Base-by-base conservation (phyloP, 345 rosid species). In the Tarenaya hassleriana region DNA sequence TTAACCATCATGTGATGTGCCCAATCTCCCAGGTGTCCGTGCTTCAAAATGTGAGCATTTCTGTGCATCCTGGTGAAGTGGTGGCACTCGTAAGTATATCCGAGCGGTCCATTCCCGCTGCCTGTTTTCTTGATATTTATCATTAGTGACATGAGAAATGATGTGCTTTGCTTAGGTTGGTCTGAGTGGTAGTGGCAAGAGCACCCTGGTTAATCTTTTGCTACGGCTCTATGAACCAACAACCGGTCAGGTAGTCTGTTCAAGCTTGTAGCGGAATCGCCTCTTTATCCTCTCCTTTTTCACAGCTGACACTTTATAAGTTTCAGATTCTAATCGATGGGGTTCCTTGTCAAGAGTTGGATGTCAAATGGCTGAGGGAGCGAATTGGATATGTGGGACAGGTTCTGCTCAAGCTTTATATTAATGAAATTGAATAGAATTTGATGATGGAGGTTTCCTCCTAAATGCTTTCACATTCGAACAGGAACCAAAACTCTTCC, bases 141-240 rank as follows among this genome's bases (percentile, higher is more conserved):
- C 7, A 7, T 10, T 47, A 56, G 40, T 63, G 59, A 47, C 33
- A 7, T 69, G 24, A 12, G 44, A 29, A 42, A 18, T 10, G 27
- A 46, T 17, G 47, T 43, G 58, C 59, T 63, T 52, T 68, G 64
- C 53, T 60, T 57, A 91, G 98, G 98, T 77, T 69, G 96, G 98
- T 62, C 92, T 91, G 19, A 91, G 98, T 66, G 98, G 98, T 52
- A 91, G 96, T 67, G 98, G 98, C 65, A 91, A 87, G 63, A 91
- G 98, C 79, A 83, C 96, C 42, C 18, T 91, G 58, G 95, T 91
- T 61, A 87, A 62, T 79, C 89, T 91, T 31, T 68, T 87, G 79
- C 86, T 87, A 34, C 94, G 78, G 50, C 86, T 87, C 35, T 91
- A 87, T 63, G 82, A 84, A 67, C 98, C 98, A 64, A 80, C 83